These are phyloP conservation scores for Tylopilus subfusipes DNA, from an alignment of 768 basidiomycete species.

Conservation along the genomic window DNA sequence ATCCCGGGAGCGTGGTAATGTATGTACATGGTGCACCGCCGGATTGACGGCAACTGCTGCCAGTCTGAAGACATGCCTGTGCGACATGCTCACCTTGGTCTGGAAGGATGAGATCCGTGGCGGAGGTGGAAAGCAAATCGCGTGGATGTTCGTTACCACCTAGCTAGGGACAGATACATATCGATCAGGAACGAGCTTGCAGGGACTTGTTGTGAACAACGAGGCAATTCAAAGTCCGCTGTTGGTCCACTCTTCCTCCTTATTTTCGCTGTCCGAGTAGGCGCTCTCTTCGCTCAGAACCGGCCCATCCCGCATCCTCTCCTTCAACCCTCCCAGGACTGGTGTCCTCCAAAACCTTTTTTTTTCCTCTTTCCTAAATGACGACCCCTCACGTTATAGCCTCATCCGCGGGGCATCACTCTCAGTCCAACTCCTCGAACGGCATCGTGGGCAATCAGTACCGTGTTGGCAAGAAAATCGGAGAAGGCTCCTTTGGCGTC, in stretches of 20 bases:
- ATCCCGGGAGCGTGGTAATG: not conserved
- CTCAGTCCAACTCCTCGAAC: slow-evolving; percentile 58
- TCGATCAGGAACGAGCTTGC: too few relatives aligned
- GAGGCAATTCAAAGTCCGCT: slow-evolving; percentile 34
- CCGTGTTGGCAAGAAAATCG: slow-evolving; percentile 97
- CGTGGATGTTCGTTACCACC: too few relatives aligned
- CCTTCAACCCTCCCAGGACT: slow-evolving; percentile 28
- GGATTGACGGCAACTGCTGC: not conserved
- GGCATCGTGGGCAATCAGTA: slow-evolving; percentile 78
- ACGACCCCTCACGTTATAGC: slow-evolving; percentile 83
- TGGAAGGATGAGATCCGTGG: not conserved
- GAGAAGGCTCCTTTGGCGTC: slow-evolving; percentile 98
- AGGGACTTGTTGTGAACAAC: not conserved
- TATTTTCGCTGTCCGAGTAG: slow-evolving; percentile 25
- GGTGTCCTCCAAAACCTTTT: slow-evolving; percentile 19
- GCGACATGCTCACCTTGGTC: too few relatives aligned
- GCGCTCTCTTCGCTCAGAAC: slow-evolving; percentile 23
- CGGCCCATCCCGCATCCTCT: slow-evolving; percentile 19
- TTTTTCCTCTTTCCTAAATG: slow-evolving; percentile 40
- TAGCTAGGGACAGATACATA: too few relatives aligned
- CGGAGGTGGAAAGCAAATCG: not conserved
- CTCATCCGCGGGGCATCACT: slow-evolving; percentile 67
- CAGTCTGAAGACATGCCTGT: too few relatives aligned
- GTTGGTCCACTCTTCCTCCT: slow-evolving; percentile 22
- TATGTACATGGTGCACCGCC: not conserved